phyloP scores from a whole-genome alignment of 139 green algal species.

The Chlorella sorokiniana region DNA sequence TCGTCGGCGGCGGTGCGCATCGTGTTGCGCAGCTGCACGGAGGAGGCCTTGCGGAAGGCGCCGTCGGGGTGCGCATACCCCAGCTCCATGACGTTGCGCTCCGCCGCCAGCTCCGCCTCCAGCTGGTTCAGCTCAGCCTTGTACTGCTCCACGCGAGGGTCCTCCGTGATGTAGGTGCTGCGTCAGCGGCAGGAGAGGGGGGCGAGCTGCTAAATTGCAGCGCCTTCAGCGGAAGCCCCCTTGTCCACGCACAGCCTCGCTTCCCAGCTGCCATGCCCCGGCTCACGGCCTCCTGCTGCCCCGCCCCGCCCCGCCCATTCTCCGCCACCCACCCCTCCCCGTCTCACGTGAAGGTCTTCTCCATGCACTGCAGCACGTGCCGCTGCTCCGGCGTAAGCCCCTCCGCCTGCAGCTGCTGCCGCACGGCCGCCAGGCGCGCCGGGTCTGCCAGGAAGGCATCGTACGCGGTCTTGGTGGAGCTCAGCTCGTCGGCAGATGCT shows the following conservation, averaged over 20 bases:
- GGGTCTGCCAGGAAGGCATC: slow-evolving; percentile 67
- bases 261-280: background rate
- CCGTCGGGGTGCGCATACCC: slow-evolving; percentile 63
- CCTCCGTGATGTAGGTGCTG: slow-evolving; percentile 71
- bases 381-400: slow-evolving; percentile 47
- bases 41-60: slow-evolving; percentile 49
- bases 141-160: slow-evolving; percentile 35
- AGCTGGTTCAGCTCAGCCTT: slow-evolving; percentile 67
- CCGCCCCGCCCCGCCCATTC: background rate
- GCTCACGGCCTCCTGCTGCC: background rate
- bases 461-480: slow-evolving; percentile 68
- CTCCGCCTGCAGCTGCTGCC: slow-evolving; percentile 5
- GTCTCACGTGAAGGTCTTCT: slow-evolving; percentile 60
- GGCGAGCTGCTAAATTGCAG: background rate
- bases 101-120: slow-evolving; percentile 63
- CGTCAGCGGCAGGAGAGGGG: slow-evolving; percentile 23
- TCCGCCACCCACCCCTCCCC: background rate
- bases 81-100: slow-evolving; percentile 69
- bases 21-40: slow-evolving; percentile 75
- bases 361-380: slow-evolving; percentile 65
- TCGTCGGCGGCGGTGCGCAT: slow-evolving; percentile 73
- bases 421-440: slow-evolving; percentile 57
- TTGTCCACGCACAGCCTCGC: background rate
- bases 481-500: slow-evolving; percentile 55
- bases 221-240: background rate